Evolutionary conservation across 495 filamentous ascomycete genomes (phyloP).

Genomic region (Podospora pseudopauciseta): DNA sequence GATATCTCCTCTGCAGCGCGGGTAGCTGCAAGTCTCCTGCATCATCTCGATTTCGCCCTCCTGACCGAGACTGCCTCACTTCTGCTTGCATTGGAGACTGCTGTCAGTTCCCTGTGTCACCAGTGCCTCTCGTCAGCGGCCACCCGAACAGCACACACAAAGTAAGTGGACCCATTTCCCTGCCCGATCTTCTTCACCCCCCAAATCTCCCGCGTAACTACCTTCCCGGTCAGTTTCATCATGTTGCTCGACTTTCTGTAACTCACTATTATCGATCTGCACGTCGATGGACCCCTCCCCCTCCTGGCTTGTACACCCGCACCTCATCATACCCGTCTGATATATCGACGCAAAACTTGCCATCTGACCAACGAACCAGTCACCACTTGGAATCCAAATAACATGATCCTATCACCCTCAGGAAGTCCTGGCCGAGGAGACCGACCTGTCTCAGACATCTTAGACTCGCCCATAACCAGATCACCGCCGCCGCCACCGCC

Average conservation of each 20-base stretch:
- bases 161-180: neutral
- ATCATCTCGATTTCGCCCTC: conserved; percentile 1
- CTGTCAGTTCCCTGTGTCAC: conserved; percentile 3
- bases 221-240: neutral
- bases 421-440: conserved; percentile 9
- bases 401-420: conserved; percentile 15
- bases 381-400: neutral
- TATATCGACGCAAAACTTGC: neutral
- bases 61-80: neutral
- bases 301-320: neutral
- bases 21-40: conserved; percentile 3
- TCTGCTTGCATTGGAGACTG: neutral
- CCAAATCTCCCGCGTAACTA: neutral
- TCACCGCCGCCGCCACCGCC: conserved; percentile 1
- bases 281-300: neutral
- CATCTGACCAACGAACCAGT: neutral
- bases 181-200: neutral
- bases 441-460: conserved; percentile 11
- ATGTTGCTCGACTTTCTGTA: neutral
- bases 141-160: conserved; percentile 1
- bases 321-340: neutral
- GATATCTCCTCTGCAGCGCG: neutral
- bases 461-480: neutral
- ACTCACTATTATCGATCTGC: neutral
- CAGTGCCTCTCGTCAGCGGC: neutral